phyloP scores from a whole-genome alignment of 2,329 filamentous ascomycete species.

The Aspergillus hiratsukae region DNA sequence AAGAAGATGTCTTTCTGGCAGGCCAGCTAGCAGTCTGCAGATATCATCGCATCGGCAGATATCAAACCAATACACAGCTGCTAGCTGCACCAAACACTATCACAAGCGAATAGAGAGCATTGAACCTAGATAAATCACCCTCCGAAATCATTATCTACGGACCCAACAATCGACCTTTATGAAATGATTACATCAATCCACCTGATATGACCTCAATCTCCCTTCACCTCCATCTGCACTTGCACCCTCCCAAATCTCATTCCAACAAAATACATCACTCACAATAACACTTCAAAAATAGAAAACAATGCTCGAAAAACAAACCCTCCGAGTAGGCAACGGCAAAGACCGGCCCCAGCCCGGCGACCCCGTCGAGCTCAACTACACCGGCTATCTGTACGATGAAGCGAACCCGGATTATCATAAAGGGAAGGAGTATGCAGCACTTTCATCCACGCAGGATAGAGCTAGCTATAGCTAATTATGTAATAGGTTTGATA shows the following conservation, averaged over 20 bases:
- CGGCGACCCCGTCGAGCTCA: slow-evolving; percentile 75
- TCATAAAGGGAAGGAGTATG: slow-evolving; percentile 66
- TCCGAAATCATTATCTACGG: not conserved
- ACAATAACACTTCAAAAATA: not conserved
- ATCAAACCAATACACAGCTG: not conserved
- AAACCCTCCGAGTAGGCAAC: slow-evolving; percentile 57
- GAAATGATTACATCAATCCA: not conserved
- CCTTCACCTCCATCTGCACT: not conserved
- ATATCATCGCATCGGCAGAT: too few relatives aligned
- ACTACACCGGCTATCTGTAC: slow-evolving; percentile 87
- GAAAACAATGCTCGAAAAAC: slow-evolving; percentile 67
- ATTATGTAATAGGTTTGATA: too few relatives aligned
- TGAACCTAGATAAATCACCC: not conserved
- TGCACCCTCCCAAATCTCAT: not conserved
- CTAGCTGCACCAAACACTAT: not conserved
- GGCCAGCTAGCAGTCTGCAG: not conserved
- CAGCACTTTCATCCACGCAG: too few relatives aligned
- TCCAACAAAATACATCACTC: not conserved
- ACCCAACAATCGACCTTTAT: not conserved
- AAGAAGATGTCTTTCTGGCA: slow-evolving; percentile 32
- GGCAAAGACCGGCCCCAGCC: slow-evolving; percentile 54
- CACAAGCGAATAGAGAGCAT: not conserved
- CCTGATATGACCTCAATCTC: not conserved
- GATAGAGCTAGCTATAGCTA: too few relatives aligned
- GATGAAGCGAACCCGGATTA: slow-evolving; percentile 60